phyloP scores from a whole-genome alignment of 257 asterid genomes.

The Penstemon davidsonii region DNA sequence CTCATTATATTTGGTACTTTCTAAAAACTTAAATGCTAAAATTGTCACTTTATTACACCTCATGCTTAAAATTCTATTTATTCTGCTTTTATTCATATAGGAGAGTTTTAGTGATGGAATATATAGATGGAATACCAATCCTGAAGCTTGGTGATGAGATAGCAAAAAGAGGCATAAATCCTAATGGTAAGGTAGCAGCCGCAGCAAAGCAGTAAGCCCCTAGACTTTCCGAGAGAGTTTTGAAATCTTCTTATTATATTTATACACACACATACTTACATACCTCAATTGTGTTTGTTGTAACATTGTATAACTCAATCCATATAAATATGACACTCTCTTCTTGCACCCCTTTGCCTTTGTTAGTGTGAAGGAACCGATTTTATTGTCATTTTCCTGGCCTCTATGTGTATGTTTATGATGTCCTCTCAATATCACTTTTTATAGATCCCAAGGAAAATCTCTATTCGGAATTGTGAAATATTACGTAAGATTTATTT shows the following conservation, averaged over 20 bases:
- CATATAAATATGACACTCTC: not conserved
- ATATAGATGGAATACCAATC: conserved; percentile 89
- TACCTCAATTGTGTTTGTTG: conserved; percentile 26
- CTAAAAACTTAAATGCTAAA: conserved; percentile 10
- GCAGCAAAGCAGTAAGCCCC: conserved; percentile 95
- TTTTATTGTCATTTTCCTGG: conserved; percentile 7
- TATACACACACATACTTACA: no score
- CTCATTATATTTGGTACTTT: conserved; percentile 17
- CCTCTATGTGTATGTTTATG: conserved; percentile 9
- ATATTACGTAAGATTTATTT: not conserved
- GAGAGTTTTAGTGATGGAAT: conserved; percentile 93
- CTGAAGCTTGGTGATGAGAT: conserved; percentile 93
- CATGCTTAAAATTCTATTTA: not conserved
- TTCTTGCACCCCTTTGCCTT: conserved; percentile 17
- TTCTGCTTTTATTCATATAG: conserved; percentile 41
- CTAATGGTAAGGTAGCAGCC: conserved; percentile 83
- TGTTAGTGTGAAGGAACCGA: not conserved
- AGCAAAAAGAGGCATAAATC: conserved; percentile 88
- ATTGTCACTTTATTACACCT: not conserved
- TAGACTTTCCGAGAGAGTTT: conserved; percentile 46
- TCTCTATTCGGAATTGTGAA: not conserved
- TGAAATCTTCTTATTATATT: conserved; percentile 35
- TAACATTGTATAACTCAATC: conserved; percentile 3
- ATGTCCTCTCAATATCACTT: not conserved
- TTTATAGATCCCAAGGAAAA: not conserved